Percentiles rank a stretch among this genome's conserved stretches.
Conservation (phyloP, 1,284 basidiomycete genomes). For the Cutaneotrichosporon mucoides region DNA sequence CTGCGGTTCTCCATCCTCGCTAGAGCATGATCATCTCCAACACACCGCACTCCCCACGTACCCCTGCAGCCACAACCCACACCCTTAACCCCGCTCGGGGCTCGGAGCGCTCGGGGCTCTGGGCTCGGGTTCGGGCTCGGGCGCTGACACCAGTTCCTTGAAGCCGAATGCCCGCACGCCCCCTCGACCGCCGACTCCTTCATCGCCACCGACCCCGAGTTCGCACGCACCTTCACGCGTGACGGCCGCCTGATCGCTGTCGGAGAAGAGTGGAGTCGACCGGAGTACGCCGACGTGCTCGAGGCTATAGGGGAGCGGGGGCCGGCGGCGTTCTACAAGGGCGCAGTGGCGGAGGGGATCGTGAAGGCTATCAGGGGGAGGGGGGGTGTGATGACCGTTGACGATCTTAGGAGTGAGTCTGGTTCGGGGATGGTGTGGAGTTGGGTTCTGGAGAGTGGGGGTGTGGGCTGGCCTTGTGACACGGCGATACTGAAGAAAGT, state of each 20-base stretch:
- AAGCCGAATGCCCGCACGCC: conserved; percentile 8
- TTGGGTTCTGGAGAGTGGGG: no score
- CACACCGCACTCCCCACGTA: no score
- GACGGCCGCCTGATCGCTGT: conserved; percentile 28
- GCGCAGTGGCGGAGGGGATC: conserved; percentile 32
- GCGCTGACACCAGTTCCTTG: conserved; percentile 13
- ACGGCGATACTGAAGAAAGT: no score
- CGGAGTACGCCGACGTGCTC: conserved; percentile 36
- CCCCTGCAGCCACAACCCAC: no score
- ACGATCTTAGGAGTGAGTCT: conserved; percentile 31
- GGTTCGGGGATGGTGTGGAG: no score
- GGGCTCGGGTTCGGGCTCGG: no score
- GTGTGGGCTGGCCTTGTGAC: no score
- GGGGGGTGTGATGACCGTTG: conserved; percentile 38
- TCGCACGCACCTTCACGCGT: conserved; percentile 12
- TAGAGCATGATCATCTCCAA: no score
- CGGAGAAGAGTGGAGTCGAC: conserved; percentile 26
- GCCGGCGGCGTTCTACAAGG: conserved; percentile 34
- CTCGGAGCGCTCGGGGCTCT: no score
- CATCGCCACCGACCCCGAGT: conserved; percentile 15
- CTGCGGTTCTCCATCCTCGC: no score
- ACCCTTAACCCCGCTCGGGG: no score
- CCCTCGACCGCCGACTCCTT: conserved; percentile 8
- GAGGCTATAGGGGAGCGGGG: conserved; percentile 33
- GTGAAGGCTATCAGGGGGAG: conserved; percentile 25